Percentiles rank a stretch among this genome's conserved stretches.
phyloP scores from a whole-genome alignment of 306 rosid genomes.

The Senna siamea region DNA sequence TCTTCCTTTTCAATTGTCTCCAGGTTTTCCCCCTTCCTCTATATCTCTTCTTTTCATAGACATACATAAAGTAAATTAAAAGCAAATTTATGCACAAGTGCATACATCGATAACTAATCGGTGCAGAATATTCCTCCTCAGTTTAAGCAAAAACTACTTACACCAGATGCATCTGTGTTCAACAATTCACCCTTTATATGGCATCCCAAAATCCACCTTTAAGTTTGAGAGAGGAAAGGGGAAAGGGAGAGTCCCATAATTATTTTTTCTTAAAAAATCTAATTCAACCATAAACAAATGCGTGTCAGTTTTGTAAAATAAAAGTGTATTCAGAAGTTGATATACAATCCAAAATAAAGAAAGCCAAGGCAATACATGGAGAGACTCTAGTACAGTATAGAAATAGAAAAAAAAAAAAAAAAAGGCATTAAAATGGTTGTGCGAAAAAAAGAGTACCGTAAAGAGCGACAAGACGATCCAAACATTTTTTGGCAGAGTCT shows the following conservation, averaged over 20 bases:
- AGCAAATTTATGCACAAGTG: not conserved
- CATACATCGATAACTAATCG: not conserved
- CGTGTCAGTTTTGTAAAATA: not conserved
- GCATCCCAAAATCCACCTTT: not conserved
- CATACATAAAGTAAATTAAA: not conserved
- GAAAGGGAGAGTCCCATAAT: not conserved
- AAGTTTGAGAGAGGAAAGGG: too few relatives aligned
- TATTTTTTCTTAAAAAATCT: not conserved
- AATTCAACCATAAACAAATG: not conserved
- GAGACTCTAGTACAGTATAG: not conserved
- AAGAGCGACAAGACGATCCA: slow-evolving; percentile 72
- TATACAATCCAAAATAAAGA: not conserved
- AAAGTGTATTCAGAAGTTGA: not conserved
- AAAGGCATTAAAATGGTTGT: not conserved
- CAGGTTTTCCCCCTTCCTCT: not conserved
- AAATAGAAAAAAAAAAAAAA: not conserved
- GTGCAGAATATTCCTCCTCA: not conserved
- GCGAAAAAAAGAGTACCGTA: slow-evolving; percentile 54
- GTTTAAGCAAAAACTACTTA: not conserved
- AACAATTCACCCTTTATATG: not conserved
- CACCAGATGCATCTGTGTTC: not conserved
- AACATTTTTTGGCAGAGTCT: slow-evolving; percentile 63
- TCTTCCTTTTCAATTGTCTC: not conserved
- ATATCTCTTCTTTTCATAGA: not conserved
- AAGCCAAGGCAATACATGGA: not conserved